phyloP scores from a whole-genome alignment of 768 basidiomycete species.

The Suillus tomentosus region DNA sequence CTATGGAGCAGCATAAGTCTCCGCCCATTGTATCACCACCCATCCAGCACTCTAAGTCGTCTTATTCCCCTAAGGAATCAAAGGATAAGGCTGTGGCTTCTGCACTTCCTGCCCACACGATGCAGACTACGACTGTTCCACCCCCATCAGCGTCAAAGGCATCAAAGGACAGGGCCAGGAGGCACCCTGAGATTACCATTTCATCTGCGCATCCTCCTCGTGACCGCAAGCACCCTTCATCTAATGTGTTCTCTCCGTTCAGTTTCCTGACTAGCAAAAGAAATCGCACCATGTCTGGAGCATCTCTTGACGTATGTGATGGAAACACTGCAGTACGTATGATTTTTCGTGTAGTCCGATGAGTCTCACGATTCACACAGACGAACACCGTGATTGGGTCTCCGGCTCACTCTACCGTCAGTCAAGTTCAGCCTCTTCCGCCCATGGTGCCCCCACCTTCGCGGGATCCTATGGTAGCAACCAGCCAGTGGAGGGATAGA shows the following conservation, averaged over 20 bases:
- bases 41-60: conserved; percentile 15
- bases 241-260: conserved; percentile 62
- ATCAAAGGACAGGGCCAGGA: conserved; percentile 21
- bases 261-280: conserved; percentile 59
- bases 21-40: conserved; percentile 8
- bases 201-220: conserved; percentile 35
- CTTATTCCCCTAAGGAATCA: conserved; percentile 23
- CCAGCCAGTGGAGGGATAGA: conserved; percentile 70
- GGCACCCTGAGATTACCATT: conserved; percentile 24
- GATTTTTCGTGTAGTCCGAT: conserved; percentile 9
- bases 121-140: conserved; percentile 4
- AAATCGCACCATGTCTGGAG: conserved; percentile 68
- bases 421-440: conserved; percentile 53
- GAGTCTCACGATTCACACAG: conserved; percentile 33
- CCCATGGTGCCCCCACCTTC: conserved; percentile 48
- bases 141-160: conserved; percentile 12
- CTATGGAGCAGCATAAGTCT: conserved; percentile 24
- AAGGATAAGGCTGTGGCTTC: conserved; percentile 8
- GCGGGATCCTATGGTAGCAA: conserved; percentile 65
- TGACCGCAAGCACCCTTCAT: conserved; percentile 42
- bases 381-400: conserved; percentile 75
- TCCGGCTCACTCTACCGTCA: conserved; percentile 69
- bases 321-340: conserved; percentile 70
- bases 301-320: conserved; percentile 76
- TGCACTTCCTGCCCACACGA: not conserved